Evolutionary conservation across 2,329 filamentous ascomycete species (phyloP), one percentile per base, ranked within the genome.

Genomic region (Alternaria sp.): DNA sequence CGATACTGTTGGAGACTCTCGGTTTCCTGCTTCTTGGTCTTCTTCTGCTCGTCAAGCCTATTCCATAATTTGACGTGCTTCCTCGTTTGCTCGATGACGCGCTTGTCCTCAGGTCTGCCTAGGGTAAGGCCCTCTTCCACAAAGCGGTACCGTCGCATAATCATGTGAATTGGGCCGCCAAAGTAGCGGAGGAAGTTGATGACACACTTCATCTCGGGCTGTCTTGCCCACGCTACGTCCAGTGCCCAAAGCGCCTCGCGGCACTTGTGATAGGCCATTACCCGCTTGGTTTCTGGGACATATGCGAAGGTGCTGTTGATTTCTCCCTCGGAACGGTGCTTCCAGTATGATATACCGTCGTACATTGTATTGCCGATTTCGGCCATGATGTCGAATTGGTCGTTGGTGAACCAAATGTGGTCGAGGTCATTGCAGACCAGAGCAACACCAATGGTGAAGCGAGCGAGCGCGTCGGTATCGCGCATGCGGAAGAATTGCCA

Each of bases 261-360:
- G 39, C 46, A 51, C 28, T 57, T 51, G 26, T 44, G 54, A 24
- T 42, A 76, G 0, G 64, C 61, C 14, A 67, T 51, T 9, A 63
- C 52, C 18, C 74, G 73, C 26, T 67, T 30, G 5, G 66, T 62
- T 39, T 55, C 42, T 3, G 65, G 64, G 16, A 73, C 63, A 53
- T 77, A 76, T 20, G 70, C 71, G 39, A 76, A 78, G 2, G 74
- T 76, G 63, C 59, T 74, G 62, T 78, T 76, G 11, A 73, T 76
- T 59, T 78, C 75, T 11, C 75, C 74, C 52, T 78, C 76, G 26
- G 65, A 59, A 8, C 75, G 71, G 55, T 78, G 75, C 68, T 78
- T 78, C 66, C 61, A 76, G 63, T 74, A 77, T 5, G 74, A 65
- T 9, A 75, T 64, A 11, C 73, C 71, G 39, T 78, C 75, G 62